These are phyloP conservation scores for Acacia crassicarpa DNA, from an alignment of 306 rosid genomes.

Conservation along the genomic window DNA sequence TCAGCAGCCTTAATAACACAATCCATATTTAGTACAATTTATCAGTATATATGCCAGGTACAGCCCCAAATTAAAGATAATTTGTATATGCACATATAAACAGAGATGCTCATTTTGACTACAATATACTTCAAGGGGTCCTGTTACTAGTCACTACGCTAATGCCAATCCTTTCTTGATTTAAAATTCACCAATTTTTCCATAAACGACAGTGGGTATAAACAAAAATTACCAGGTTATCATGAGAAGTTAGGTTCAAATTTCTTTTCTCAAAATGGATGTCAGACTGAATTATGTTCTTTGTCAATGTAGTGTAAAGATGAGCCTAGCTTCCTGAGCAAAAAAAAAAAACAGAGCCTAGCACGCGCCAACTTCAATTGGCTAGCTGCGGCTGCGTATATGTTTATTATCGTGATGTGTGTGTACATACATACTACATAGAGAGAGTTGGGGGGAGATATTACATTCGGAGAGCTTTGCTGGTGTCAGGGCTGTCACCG, in stretches of 20 bases:
- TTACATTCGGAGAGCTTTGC: slow-evolving; percentile 97
- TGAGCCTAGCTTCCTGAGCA: no score
- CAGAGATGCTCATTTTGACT: not conserved
- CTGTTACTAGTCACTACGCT: not conserved
- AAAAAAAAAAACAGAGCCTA: no score
- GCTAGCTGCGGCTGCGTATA: not conserved
- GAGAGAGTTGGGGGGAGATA: not conserved
- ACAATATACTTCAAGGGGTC: not conserved
- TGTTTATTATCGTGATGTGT: not conserved
- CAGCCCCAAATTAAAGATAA: not conserved
- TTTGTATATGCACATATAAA: not conserved
- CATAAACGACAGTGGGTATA: not conserved
- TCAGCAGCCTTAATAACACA: slow-evolving; percentile 48
- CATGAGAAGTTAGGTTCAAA: not conserved
- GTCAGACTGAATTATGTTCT: not conserved
- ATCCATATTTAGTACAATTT: not conserved
- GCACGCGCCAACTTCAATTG: slow-evolving; percentile 11
- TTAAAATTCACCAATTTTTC: not conserved
- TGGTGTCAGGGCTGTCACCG: slow-evolving; percentile 96
- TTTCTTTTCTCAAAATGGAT: not conserved
- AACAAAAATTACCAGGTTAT: not conserved
- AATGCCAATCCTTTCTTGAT: not conserved
- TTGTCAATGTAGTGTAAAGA: not conserved
- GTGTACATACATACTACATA: not conserved
- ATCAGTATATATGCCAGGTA: not conserved